Base-by-base conservation (phyloP, 1,139 yeast species). In the Tardiomyces blankii region DNA sequence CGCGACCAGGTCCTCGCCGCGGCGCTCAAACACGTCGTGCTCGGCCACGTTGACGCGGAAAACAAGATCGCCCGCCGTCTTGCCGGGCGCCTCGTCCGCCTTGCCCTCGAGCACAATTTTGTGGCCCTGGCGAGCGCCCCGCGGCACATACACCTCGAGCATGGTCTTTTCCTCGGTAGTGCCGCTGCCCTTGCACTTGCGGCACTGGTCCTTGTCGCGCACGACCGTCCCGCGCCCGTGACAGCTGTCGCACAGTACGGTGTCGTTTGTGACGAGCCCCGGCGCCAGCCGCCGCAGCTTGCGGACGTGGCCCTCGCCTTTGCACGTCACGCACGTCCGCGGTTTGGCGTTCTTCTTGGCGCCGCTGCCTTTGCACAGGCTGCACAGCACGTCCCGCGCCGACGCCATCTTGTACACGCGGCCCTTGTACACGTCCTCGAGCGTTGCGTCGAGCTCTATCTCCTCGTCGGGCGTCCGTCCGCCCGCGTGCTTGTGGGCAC, bases 371-470 rank as follows among this genome's bases (percentile, higher is more conserved):
- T 72, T 67, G 64, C 97, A 89, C 40, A 68, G 62, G 1, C 71
- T 62, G 67, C 97, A 89, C 7, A 87, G 66, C 18, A 82, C 72
- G 57, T 84, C 77, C 59, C 96, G 75, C 2, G 83, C 77, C 3
- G 86, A 75, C 2, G 86, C 75, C 57, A 86, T 77, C 60, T 86
- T 83, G 52, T 87, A 74, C 14, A 80, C 77, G 59, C 86, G 86
- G 9, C 98, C 97, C 54, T 76, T 77, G 69, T 77, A 91, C 41
- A 87, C 65, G 51, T 89, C 96, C 48, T 80, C 87, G 47, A 88
- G 65, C 0, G 83, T 72, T 8, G 88, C 79, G 7, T 73, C 76
- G 9, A 83, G 75, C 38, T 78, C 76, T 43, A 85, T 64, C 23
- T 68, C 66, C 0, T 89, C 93, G 60, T 87, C 89, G 6, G 73